These are phyloP conservation scores for Penicillium verrucosum DNA, from an alignment of 2,329 filamentous ascomycete genomes.

Conservation along the genomic window DNA sequence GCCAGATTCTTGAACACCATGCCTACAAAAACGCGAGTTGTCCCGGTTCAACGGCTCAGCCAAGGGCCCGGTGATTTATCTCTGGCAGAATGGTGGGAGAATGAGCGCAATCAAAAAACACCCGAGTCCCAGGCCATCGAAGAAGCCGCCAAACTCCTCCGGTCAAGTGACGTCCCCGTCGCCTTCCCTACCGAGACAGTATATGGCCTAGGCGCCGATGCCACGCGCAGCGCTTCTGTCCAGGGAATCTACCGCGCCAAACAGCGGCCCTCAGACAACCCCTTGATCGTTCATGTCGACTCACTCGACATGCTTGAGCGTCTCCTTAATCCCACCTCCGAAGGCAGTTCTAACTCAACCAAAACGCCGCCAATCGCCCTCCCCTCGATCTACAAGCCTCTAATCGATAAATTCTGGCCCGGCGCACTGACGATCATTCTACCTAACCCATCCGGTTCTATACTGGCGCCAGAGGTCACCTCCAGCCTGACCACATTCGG, in stretches of 20 bases:
- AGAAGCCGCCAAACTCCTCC: constrained; percentile 65
- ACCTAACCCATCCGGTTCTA: constrained; percentile 66
- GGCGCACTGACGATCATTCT: constrained; percentile 89
- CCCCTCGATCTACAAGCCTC: constrained; percentile 69
- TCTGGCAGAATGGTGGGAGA: constrained; percentile 40
- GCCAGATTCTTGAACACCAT: constrained; percentile 22
- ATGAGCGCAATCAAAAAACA: constrained; percentile 36
- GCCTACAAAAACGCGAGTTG: constrained; percentile 33
- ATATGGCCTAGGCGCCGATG: constrained; percentile 94
- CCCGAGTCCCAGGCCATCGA: constrained; percentile 54
- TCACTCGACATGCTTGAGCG: constrained; percentile 72
- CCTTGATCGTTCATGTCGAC: constrained; percentile 86
- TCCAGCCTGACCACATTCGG: constrained; percentile 82
- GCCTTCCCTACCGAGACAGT: constrained; percentile 98
- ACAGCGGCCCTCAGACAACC: constrained; percentile 87
- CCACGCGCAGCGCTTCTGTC: constrained; percentile 78
- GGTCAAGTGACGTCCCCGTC: constrained; percentile 68
- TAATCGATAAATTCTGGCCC: constrained; percentile 88
- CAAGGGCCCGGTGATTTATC: constrained; percentile 32
- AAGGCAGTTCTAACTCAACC: constrained; percentile 31
- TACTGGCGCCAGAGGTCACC: constrained; percentile 86
- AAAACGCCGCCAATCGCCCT: constrained; percentile 44
- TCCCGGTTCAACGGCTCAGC: constrained; percentile 40
- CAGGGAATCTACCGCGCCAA: constrained; percentile 91
- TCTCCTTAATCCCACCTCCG: constrained; percentile 50